Evolutionary conservation across 495 filamentous ascomycete species (phyloP).

Genomic region (Penicillium lagena): DNA sequence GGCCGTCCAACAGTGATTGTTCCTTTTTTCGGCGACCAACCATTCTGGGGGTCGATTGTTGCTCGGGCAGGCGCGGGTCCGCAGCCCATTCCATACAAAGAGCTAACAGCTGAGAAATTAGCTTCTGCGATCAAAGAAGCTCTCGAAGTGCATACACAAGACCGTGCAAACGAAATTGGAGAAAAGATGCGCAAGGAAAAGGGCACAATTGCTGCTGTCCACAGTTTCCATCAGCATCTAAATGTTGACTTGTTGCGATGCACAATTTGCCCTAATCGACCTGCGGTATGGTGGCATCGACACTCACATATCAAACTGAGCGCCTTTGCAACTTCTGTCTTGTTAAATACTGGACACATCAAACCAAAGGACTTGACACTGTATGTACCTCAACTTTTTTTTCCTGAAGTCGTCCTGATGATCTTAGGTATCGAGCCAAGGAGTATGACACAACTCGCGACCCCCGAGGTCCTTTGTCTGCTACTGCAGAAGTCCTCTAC

Average conservation of each 20-base stretch:
- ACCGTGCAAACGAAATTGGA: slow-evolving; percentile 51
- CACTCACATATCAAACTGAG: slow-evolving; percentile 56
- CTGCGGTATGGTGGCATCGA: slow-evolving; percentile 61
- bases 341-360: slow-evolving; percentile 52
- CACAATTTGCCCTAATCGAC: slow-evolving; percentile 50
- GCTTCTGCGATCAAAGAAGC: slow-evolving; percentile 53
- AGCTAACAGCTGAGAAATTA: slow-evolving; percentile 55
- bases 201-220: slow-evolving; percentile 53
- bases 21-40: slow-evolving; percentile 80
- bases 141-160: slow-evolving; percentile 45
- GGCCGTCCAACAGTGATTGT: slow-evolving; percentile 68
- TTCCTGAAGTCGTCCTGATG: background rate
- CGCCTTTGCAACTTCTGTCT: slow-evolving; percentile 54
- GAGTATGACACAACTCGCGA: slow-evolving; percentile 33
- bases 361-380: slow-evolving; percentile 59
- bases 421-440: slow-evolving; percentile 41
- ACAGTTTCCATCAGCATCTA: slow-evolving; percentile 60
- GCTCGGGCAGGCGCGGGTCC: slow-evolving; percentile 67
- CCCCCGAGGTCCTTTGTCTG: too few relatives aligned
- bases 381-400: slow-evolving; percentile 32
- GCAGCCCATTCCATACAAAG: slow-evolving; percentile 60
- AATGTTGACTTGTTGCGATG: slow-evolving; percentile 56
- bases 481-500: too few relatives aligned
- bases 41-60: slow-evolving; percentile 75
- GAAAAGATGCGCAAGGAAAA: slow-evolving; percentile 52